These are phyloP conservation scores for Penicillium fimorum DNA, from an alignment of 495 filamentous ascomycete species.

Conservation along the genomic window DNA sequence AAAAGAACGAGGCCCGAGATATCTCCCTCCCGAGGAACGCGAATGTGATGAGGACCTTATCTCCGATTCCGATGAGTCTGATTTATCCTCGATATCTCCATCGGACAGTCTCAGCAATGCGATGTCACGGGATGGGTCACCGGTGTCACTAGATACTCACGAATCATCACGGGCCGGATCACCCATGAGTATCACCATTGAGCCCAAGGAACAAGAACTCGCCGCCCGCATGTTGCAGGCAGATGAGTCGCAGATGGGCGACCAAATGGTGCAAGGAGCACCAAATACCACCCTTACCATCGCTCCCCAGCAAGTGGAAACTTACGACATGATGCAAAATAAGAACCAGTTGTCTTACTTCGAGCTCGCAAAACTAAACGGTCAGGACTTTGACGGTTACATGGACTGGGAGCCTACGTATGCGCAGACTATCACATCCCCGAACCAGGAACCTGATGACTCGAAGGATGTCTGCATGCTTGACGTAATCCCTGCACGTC, in stretches of 20 bases:
- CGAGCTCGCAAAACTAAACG: background rate
- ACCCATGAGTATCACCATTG: background rate
- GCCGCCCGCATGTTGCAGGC: background rate
- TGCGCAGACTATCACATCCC: background rate
- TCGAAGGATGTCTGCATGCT: too few relatives aligned
- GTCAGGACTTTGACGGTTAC: background rate
- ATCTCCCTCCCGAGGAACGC: background rate
- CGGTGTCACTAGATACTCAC: background rate
- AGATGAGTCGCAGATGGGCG: background rate
- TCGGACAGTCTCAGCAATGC: background rate
- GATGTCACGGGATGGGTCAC: background rate
- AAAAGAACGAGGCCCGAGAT: background rate
- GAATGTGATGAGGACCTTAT: background rate
- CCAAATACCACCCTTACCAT: background rate
- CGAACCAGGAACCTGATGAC: background rate
- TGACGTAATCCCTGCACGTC: too few relatives aligned
- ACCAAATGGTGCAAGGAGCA: background rate
- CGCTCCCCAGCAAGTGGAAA: background rate
- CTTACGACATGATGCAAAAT: background rate
- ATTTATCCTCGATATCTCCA: too few relatives aligned
- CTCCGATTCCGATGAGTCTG: too few relatives aligned
- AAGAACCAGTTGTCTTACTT: background rate
- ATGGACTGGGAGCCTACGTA: background rate
- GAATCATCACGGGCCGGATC: background rate
- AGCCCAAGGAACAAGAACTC: background rate